Evolutionary conservation across 176 grass and related monocot species (phyloP).

Genomic region (Zizania latifolia): DNA sequence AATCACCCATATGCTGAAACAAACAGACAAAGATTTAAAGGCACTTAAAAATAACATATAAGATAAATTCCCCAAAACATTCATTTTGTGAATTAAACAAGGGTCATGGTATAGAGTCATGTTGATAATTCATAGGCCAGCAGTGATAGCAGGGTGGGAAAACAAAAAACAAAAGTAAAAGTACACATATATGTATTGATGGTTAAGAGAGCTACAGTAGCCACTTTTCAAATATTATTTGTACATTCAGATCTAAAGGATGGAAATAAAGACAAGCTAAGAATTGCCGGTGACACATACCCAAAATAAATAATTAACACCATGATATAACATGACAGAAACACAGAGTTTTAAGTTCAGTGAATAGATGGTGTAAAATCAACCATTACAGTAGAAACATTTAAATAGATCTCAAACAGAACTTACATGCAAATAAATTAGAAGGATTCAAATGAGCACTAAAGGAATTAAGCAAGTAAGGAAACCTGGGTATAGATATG

Average conservation of each 20-base stretch:
- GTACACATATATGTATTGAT: neutral
- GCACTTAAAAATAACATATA: neutral
- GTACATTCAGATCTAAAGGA: neutral
- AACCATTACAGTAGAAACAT: neutral
- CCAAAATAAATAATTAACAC: neutral
- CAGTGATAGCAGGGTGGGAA: neutral
- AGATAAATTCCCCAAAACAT: neutral
- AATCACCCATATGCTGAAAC: conserved; percentile 67
- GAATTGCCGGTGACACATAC: neutral
- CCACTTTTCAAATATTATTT: neutral
- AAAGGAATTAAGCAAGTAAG: neutral
- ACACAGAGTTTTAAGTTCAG: neutral
- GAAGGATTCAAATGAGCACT: neutral
- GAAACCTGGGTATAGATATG: conserved; percentile 85
- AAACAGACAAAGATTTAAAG: neutral
- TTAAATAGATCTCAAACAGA: neutral
- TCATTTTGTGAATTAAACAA: neutral
- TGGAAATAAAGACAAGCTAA: conserved; percentile 2
- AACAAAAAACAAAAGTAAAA: neutral
- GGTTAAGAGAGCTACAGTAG: neutral
- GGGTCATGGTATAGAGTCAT: neutral
- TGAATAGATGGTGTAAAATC: neutral
- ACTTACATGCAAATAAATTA: neutral
- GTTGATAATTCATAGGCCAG: neutral
- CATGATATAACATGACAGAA: neutral